Evolutionary conservation across 2,329 filamentous ascomycete species (phyloP).

Genomic region (Colletotrichum noveboracense): DNA sequence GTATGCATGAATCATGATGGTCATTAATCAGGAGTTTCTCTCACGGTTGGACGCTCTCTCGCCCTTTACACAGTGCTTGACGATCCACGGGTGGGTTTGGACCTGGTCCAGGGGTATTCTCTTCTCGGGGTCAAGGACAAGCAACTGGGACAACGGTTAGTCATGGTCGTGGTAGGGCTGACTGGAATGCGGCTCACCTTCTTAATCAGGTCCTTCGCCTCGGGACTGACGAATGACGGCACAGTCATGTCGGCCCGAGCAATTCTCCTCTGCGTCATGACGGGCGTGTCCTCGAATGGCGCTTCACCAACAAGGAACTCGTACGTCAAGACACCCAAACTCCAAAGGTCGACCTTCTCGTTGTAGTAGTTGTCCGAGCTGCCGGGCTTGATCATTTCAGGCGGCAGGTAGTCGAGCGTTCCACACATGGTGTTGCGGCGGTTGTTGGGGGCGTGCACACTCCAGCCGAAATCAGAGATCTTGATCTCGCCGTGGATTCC

Average conservation of each 20-base stretch:
- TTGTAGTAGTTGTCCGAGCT: slow-evolving; percentile 86
- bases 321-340: slow-evolving; percentile 91
- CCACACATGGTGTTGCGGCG: slow-evolving; percentile 94
- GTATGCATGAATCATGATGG: slow-evolving; percentile 23
- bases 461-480: slow-evolving; percentile 98
- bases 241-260: slow-evolving; percentile 89
- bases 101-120: slow-evolving; percentile 89
- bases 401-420: slow-evolving; percentile 94
- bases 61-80: slow-evolving; percentile 87
- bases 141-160: slow-evolving; percentile 60
- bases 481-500: slow-evolving; percentile 98
- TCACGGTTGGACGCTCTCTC: slow-evolving; percentile 58
- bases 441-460: slow-evolving; percentile 95
- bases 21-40: slow-evolving; percentile 36
- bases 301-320: slow-evolving; percentile 97
- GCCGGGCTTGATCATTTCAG: slow-evolving; percentile 92
- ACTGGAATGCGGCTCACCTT: slow-evolving; percentile 59
- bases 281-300: slow-evolving; percentile 92
- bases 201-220: slow-evolving; percentile 92
- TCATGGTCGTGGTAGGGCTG: not conserved
- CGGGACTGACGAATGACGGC: slow-evolving; percentile 86
- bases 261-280: slow-evolving; percentile 94
- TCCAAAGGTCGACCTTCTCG: slow-evolving; percentile 97
- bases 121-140: slow-evolving; percentile 94
- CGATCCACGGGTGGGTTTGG: slow-evolving; percentile 90